Evolutionary conservation across 768 basidiomycete species (phyloP).

Genomic region (Kondoa subrosea): DNA sequence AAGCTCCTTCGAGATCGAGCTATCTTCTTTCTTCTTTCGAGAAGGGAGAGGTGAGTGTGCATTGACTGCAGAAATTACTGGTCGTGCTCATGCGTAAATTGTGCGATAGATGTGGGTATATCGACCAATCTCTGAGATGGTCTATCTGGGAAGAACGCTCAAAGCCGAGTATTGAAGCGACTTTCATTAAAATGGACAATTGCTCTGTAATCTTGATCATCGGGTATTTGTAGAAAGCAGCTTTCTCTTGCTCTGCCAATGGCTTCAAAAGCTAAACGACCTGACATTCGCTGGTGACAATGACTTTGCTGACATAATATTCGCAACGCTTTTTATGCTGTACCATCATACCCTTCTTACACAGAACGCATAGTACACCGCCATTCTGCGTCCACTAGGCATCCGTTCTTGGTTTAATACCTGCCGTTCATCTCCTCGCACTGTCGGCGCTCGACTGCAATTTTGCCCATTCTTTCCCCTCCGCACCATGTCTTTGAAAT

Average conservation of each 20-base stretch:
- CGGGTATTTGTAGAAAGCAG: not conserved
- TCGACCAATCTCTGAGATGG: slow-evolving; percentile 34
- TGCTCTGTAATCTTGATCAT: not conserved
- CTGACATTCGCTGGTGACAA: too few relatives aligned
- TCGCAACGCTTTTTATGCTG: not conserved
- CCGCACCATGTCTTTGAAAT: not conserved
- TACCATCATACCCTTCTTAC: not conserved
- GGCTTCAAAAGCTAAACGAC: too few relatives aligned
- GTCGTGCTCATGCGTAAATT: too few relatives aligned
- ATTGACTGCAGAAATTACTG: too few relatives aligned
- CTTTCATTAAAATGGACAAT: slow-evolving; percentile 15
- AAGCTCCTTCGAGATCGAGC: slow-evolving; percentile 34
- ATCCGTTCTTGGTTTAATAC: too few relatives aligned
- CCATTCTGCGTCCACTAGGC: not conserved
- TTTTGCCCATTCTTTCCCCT: not conserved
- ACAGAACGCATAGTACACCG: not conserved
- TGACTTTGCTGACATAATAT: too few relatives aligned
- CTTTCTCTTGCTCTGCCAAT: too few relatives aligned
- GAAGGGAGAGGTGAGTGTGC: slow-evolving; percentile 45
- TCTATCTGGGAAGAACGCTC: slow-evolving; percentile 19
- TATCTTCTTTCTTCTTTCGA: slow-evolving; percentile 39
- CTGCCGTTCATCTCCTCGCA: too few relatives aligned
- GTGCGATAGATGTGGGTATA: slow-evolving; percentile 49
- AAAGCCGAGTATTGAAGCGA: slow-evolving; percentile 11
- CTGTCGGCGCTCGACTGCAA: not conserved